Evolutionary conservation across 2,329 filamentous ascomycete species (phyloP), one percentile per base, ranked within the genome.

Genomic region (Aspergillus glaucus): DNA sequence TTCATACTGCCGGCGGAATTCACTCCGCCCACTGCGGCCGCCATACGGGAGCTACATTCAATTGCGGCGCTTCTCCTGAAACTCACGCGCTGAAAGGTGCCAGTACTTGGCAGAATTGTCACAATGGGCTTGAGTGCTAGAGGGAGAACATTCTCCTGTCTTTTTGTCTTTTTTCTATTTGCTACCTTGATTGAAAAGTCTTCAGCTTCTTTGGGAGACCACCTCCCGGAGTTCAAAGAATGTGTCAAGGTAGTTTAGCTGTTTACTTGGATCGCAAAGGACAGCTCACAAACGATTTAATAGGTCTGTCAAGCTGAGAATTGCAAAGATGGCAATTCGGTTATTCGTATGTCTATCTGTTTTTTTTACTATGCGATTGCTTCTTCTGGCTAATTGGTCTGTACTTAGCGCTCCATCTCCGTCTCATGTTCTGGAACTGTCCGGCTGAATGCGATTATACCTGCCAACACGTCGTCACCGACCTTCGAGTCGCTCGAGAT

Each of bases 391-490:
- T 41, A 36, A 15, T 44, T 45, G 46, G 57, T 46, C 55, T 46
- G 15, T 47, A 42, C 28, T 8, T 64, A 95, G 90, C 93, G 54
- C 67, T 95, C 59, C 82, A 87, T 70, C 90, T 86, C 66, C 88
- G 88, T 53, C 78, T 97, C 58, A 84, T 97, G 63, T 75, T 96
- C 68, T 98, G 93, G 93, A 84, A 83, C 66, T 98, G 93, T 74
- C 81, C 87, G 53, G 79, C 87, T 64, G 92, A 98, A 79, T 98
- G 93, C 82, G 91, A 98, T 76, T 95, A 98, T 75, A 86, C 88
- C 52, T 98, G 93, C 77, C 93, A 98, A 69, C 92, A 95, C 77
- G 86, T 95, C 67, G 79, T 94, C 51, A 97, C 93, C 49, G 72
- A 81, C 59, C 73, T 74, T 50, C 88, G 92, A 55, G 72, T 90